Evolutionary conservation across 1,139 yeast genomes (phyloP), one percentile per base, ranked within the genome.

Genomic region (Taphrina populina): DNA sequence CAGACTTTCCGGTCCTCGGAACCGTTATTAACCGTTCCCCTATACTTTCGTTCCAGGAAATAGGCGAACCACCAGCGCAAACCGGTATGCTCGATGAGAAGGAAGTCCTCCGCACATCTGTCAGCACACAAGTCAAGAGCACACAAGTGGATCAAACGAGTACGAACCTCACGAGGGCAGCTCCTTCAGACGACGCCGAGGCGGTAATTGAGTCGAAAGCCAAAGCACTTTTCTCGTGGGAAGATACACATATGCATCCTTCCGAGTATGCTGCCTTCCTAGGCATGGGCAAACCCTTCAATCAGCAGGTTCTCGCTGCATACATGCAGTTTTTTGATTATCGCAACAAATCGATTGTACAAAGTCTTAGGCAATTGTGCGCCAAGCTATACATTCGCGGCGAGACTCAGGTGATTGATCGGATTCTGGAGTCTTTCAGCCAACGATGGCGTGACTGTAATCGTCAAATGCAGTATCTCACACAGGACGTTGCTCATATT

Each of bases 331-430:
- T 66, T 7, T 71, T 69, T 54, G 66, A 70, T 51, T 71, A 69
- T 66, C 57, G 62, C 4, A 65, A 64, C 35, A 55, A 60, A 29
- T 60, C 65, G 24, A 63, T 71, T 15, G 58, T 85, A 59, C 71
- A 70, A 3, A 73, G 88, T 1, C 73, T 88, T 15, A 71, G 92
- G 36, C 69, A 70, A 52, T 71, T 88, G 41, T 86, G 95, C 62
- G 75, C 79, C 26, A 78, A 76, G 62, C 67, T 88, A 24, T 84
- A 83, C 67, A 74, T 88, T 64, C 82, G 81, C 64, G 95, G 95
- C 1, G 96, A 88, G 67, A 81, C 94, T 1, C 94, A 85, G 64
- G 87, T 84, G 64, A 79, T 88, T 59, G 95, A 87, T 69, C 75
- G 87, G 45, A 77, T 87, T 20, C 71, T 88, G 58, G 83, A 84